phyloP scores from a whole-genome alignment of 2,329 filamentous ascomycete species.

The Tolypocladium endophyticum region DNA sequence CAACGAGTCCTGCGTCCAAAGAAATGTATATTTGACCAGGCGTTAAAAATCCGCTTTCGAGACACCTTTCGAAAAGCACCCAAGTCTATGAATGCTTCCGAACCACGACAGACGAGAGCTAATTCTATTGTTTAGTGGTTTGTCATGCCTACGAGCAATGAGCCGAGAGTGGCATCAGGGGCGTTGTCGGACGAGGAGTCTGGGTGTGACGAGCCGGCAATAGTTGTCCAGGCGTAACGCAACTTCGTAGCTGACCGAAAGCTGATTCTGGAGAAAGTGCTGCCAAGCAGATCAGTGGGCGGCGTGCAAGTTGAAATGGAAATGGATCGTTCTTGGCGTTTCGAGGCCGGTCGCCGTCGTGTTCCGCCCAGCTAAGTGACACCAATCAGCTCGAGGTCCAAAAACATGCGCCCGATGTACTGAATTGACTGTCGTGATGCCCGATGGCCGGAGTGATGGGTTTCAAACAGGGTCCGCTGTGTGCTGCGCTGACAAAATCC shows the following conservation, averaged over 20 bases:
- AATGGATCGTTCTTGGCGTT: neutral
- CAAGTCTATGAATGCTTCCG: neutral
- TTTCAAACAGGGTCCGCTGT: neutral
- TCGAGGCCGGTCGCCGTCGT: neutral
- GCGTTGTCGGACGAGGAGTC: neutral
- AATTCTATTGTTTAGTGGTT: neutral
- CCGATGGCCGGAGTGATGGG: neutral
- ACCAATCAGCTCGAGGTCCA: neutral
- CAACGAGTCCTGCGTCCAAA: neutral
- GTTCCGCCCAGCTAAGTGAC: neutral
- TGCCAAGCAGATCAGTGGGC: neutral
- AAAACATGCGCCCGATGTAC: neutral
- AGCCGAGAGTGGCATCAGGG: neutral
- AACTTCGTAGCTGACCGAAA: neutral
- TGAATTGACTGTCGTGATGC: neutral
- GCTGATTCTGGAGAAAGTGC: neutral
- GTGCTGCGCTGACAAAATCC: neutral
- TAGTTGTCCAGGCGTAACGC: neutral
- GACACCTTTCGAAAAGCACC: neutral
- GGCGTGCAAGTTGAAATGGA: neutral
- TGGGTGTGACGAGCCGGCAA: neutral
- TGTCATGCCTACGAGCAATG: neutral
- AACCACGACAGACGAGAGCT: neutral
- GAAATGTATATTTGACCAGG: neutral
- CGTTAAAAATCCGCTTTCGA: neutral